A percentile compares a stretch with the other conserved stretches of the same genome.
These are phyloP conservation scores for Alternaria ventricosa DNA, from an alignment of 2,329 filamentous ascomycete species.

Conservation along the genomic window DNA sequence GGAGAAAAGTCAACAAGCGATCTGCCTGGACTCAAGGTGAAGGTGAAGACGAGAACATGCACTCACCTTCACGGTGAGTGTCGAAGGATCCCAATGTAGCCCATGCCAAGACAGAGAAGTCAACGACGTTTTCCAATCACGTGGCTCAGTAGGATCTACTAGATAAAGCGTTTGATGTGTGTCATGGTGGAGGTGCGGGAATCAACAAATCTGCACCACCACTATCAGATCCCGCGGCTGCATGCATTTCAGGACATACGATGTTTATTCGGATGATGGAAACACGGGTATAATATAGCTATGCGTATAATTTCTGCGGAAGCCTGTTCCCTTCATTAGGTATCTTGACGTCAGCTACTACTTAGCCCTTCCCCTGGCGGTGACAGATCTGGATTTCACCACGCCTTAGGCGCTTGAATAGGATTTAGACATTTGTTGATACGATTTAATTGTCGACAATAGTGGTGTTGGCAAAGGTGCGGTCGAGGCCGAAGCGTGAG, in stretches of 20 bases:
- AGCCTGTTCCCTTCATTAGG: background rate
- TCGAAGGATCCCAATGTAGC: background rate
- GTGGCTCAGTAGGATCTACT: background rate
- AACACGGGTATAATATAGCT: background rate
- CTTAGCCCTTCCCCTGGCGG: background rate
- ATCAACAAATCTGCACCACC: background rate
- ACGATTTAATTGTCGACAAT: background rate
- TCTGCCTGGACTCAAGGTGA: background rate
- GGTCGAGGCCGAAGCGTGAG: background rate
- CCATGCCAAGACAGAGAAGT: background rate
- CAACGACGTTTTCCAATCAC: background rate
- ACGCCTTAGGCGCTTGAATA: background rate
- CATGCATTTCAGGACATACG: background rate
- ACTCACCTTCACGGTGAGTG: slow-evolving; percentile 2
- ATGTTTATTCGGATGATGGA: background rate
- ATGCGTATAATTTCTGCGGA: background rate
- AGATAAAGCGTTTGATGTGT: background rate
- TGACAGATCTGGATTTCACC: background rate
- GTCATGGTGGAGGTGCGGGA: background rate
- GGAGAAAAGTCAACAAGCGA: background rate
- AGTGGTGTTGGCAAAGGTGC: background rate
- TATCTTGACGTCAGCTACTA: background rate
- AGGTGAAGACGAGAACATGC: background rate
- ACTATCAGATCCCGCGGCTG: background rate
- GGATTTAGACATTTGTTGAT: background rate